These are phyloP conservation scores for Penicillium vulpinum DNA, from an alignment of 2,329 filamentous ascomycete species.

Conservation along the genomic window DNA sequence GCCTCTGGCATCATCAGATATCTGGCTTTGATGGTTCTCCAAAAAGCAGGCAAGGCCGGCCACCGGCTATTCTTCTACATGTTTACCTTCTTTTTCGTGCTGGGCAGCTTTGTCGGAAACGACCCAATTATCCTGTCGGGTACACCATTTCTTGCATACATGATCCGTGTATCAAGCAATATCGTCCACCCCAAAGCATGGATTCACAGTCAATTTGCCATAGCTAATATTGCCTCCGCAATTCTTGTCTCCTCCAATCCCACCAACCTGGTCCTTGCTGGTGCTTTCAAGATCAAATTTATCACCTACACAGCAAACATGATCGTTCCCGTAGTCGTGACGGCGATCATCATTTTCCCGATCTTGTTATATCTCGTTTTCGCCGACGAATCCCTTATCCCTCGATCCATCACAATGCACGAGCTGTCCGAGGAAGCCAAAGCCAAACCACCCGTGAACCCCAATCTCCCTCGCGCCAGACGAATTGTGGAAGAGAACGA, in stretches of 20 bases:
- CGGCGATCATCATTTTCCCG: slow-evolving; percentile 67
- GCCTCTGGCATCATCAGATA: slow-evolving; percentile 71
- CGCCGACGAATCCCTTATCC: slow-evolving; percentile 63
- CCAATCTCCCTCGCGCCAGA: slow-evolving; percentile 67
- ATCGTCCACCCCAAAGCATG: slow-evolving; percentile 70
- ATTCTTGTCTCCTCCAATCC: slow-evolving; percentile 77
- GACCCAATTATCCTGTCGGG: slow-evolving; percentile 74
- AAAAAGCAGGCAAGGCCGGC: slow-evolving; percentile 66
- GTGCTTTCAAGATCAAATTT: slow-evolving; percentile 71
- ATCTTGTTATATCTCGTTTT: slow-evolving; percentile 71
- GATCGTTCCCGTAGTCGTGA: slow-evolving; percentile 70
- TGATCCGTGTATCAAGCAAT: slow-evolving; percentile 73
- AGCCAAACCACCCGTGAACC: slow-evolving; percentile 63
- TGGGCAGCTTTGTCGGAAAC: slow-evolving; percentile 71
- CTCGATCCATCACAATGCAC: slow-evolving; percentile 66
- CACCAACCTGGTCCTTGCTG: slow-evolving; percentile 72
- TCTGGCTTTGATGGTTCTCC: slow-evolving; percentile 68
- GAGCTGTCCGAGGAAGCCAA: slow-evolving; percentile 62
- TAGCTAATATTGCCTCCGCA: slow-evolving; percentile 72
- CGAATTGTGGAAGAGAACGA: slow-evolving; percentile 57
- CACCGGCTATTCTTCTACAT: slow-evolving; percentile 71
- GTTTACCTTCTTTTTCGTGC: slow-evolving; percentile 68
- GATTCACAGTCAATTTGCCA: slow-evolving; percentile 70
- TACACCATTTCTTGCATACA: slow-evolving; percentile 73
- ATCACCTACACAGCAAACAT: slow-evolving; percentile 75